Conservation (phyloP, 331 rosid genomes). For the Acacia pycnantha region DNA sequence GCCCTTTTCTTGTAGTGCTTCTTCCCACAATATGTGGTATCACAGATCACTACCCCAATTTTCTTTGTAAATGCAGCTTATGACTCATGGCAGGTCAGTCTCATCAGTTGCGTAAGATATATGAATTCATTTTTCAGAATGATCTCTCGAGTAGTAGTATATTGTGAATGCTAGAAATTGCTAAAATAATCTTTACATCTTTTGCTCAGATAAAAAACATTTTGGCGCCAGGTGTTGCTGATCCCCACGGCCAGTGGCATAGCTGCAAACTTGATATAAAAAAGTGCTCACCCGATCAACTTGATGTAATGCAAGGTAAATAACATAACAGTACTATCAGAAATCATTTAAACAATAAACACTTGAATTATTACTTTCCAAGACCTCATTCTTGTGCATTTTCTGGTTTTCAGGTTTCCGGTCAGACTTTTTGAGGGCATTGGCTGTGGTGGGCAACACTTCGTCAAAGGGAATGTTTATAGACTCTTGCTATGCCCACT, state of each 20-base stretch:
- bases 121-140: conserved; percentile 2
- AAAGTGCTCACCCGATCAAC: conserved; percentile 74
- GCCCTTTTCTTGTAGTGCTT: conserved; percentile 64
- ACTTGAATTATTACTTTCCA: background rate
- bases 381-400: conserved; percentile 4
- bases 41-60: conserved; percentile 68
- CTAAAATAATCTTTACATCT: background rate
- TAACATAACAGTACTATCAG: background rate
- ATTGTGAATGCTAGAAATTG: background rate
- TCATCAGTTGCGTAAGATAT: conserved; percentile 18
- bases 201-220: conserved; percentile 65
- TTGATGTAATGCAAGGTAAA: conserved; percentile 68
- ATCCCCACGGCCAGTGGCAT: conserved; percentile 83
- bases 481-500: conserved; percentile 89
- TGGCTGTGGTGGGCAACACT: conserved; percentile 41
- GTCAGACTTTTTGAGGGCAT: conserved; percentile 60
- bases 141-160: background rate
- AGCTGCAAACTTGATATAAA: conserved; percentile 75
- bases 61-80: conserved; percentile 89
- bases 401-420: conserved; percentile 64
- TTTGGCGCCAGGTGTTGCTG: conserved; percentile 89
- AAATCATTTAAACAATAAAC: background rate
- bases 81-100: conserved; percentile 96
- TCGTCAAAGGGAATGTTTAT: conserved; percentile 65
- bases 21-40: conserved; percentile 75